phyloP scores from a whole-genome alignment of 148 eudicot species.

The Euryodendron excelsum region DNA sequence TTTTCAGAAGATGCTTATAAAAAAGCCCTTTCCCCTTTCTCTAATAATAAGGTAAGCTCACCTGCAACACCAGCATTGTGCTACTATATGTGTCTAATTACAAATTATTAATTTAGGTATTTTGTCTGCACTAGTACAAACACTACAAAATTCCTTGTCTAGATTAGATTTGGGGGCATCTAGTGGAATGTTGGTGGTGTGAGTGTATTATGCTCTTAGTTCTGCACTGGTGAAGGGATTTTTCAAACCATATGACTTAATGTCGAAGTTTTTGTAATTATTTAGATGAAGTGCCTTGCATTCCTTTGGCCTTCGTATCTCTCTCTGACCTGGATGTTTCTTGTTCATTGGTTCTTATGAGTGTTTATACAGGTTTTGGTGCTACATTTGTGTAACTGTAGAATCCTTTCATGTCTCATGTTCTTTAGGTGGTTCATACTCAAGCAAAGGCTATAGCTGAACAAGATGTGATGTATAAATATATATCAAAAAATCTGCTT shows the following conservation, averaged over 20 bases:
- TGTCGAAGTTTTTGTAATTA: background rate
- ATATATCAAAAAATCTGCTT: slow-evolving; percentile 78
- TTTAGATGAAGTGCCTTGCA: background rate
- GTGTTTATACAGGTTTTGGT: background rate
- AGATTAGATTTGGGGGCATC: background rate
- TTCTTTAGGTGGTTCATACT: slow-evolving; percentile 85
- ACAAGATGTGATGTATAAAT: slow-evolving; percentile 94
- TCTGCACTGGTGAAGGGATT: background rate
- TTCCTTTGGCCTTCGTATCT: background rate
- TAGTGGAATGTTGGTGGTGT: background rate
- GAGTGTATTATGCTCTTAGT: background rate
- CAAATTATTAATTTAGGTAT: background rate
- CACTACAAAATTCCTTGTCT: too few species aligned
- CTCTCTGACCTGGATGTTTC: background rate
- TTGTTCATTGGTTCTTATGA: background rate
- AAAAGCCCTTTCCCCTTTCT: too few species aligned
- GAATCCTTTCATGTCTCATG: slow-evolving; percentile 1
- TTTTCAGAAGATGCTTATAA: too few species aligned
- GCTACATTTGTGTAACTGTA: background rate
- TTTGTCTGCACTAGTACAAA: too few species aligned
- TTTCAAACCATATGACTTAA: background rate
- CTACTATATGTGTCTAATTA: background rate
- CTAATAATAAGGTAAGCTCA: too few species aligned
- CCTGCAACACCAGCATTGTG: background rate
- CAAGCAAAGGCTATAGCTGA: slow-evolving; percentile 86